Base-by-base conservation (phyloP, 2,329 filamentous ascomycete genomes). In the Epichloe sibirici region DNA sequence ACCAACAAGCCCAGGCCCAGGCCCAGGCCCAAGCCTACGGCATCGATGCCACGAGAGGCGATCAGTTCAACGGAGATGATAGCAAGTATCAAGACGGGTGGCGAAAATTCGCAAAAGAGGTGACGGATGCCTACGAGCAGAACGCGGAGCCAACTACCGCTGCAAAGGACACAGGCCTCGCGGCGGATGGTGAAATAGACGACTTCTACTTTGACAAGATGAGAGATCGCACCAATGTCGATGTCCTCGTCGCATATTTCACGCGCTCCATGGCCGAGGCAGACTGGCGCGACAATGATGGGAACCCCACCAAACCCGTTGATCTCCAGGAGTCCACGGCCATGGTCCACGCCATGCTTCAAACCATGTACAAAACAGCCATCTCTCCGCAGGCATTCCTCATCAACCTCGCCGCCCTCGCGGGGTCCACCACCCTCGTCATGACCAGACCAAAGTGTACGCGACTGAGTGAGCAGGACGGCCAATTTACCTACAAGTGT, bases 391-490 rank as follows among this genome's bases (percentile, higher is more conserved):
- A 82, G 59, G 71, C 73, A 0, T 82, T 83, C 57, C 65, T 83
- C 12, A 75, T 81, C 57, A 83, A 82, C 59, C 63, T 83, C 5
- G 73, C 79, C 0, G 78, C 77, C 4, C 68, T 83, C 11, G 74
- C 74, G 0, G 80, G 81, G 8, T 76, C 76, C 3, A 72, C 68
- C 48, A 64, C 75, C 31, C 67, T 83, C 48, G 73, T 77, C 65
- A 68, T 69, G 12, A 65, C 66, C 5, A 63, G 68, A 21, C 68
- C 66, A 23, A 61, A 69, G 45, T 67, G 67, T 51, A 67, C 76
- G 17, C 71, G 74, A 11, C 52, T 75, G 23, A 72, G 75, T n/a
- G 65, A 69, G 21, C 61, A 65, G 2, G 62, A 67, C 2, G 70
- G 70, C 13, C 62, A 69, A 39, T 73, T 69, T 35, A 66, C 69